Conservation (phyloP, 768 basidiomycete genomes). For the Collybia nuda region DNA sequence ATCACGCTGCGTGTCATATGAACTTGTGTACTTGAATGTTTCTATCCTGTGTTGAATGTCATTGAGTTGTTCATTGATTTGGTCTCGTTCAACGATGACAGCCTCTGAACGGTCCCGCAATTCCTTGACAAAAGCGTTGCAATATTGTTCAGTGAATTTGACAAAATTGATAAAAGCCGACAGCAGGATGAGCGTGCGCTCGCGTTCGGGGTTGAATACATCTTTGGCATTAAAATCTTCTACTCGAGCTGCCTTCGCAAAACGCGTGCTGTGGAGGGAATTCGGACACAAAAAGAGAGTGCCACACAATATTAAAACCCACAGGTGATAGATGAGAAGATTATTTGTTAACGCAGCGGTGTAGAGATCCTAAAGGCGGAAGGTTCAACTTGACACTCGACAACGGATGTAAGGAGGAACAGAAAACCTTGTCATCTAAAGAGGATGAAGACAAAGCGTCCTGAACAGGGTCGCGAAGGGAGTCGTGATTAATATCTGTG, state of each 20-base stretch:
- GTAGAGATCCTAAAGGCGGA: conserved; percentile 60
- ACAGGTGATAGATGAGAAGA: conserved; percentile 73
- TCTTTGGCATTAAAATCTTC: conserved; percentile 80
- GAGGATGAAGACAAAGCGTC: conserved; percentile 50
- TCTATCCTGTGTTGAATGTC: conserved; percentile 53
- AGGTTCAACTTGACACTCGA: neutral
- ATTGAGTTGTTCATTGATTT: conserved; percentile 44
- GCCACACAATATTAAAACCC: conserved; percentile 14
- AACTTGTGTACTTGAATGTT: conserved; percentile 50
- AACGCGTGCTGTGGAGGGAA: conserved; percentile 48
- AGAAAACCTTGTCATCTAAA: conserved; percentile 51
- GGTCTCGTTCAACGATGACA: conserved; percentile 62
- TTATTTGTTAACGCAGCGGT: conserved; percentile 56
- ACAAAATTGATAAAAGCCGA: conserved; percentile 93
- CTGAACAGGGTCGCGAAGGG: conserved; percentile 59
- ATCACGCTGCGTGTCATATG: neutral
- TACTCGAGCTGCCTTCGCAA: conserved; percentile 72
- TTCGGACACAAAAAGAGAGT: conserved; percentile 2
- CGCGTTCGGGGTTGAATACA: conserved; percentile 66
- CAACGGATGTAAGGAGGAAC: neutral
- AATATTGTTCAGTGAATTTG: conserved; percentile 80
- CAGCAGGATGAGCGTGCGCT: conserved; percentile 72
- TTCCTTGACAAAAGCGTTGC: conserved; percentile 57
- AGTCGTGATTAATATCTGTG: conserved; percentile 58
- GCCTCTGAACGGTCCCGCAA: conserved; percentile 59